phyloP scores from a whole-genome alignment of 345 rosid genomes.

The Euphorbia lathyris region DNA sequence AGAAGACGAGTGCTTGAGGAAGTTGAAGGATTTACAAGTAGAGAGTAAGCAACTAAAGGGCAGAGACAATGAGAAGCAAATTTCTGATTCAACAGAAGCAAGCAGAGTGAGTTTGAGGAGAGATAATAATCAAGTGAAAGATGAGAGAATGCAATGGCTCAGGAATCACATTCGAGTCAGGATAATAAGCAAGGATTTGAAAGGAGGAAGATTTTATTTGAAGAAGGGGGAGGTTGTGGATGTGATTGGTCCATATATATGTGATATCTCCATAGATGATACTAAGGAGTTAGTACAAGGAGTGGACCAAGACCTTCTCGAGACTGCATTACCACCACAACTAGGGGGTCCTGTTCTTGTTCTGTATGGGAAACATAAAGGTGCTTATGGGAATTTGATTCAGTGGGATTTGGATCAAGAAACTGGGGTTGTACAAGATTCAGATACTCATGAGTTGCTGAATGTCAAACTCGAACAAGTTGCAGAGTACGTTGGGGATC shows the following conservation, averaged over 20 bases:
- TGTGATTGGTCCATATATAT: constrained; percentile 64
- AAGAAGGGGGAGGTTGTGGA: constrained; percentile 84
- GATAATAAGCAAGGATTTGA: constrained; percentile 60
- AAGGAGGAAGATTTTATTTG: constrained; percentile 64
- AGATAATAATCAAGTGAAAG: constrained; percentile 23
- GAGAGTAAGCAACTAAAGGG: constrained; percentile 13
- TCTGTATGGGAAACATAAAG: constrained; percentile 62
- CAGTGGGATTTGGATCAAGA: constrained; percentile 64
- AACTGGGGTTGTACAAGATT: constrained; percentile 62
- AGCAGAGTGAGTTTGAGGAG: constrained; percentile 23
- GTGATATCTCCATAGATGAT: constrained; percentile 75
- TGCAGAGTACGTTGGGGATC: constrained; percentile 80
- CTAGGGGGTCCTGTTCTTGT: constrained; percentile 67
- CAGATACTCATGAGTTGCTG: constrained; percentile 56
- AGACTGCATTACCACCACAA: constrained; percentile 84
- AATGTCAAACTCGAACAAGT: constrained; percentile 73
- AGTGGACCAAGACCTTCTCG: constrained; percentile 70
- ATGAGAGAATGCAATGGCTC: constrained; percentile 45
- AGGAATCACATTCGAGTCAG: constrained; percentile 72
- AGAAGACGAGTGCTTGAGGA: constrained; percentile 59
- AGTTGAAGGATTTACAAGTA: constrained; percentile 40
- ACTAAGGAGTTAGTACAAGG: constrained; percentile 66
- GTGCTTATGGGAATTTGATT: constrained; percentile 65
- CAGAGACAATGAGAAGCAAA: constrained; percentile 23
- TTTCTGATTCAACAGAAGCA: not conserved